A percentile compares a stretch with the other conserved stretches of the same genome.
Conservation (phyloP, 2,329 filamentous ascomycete genomes). For the Simplicillium aogashimaense region DNA sequence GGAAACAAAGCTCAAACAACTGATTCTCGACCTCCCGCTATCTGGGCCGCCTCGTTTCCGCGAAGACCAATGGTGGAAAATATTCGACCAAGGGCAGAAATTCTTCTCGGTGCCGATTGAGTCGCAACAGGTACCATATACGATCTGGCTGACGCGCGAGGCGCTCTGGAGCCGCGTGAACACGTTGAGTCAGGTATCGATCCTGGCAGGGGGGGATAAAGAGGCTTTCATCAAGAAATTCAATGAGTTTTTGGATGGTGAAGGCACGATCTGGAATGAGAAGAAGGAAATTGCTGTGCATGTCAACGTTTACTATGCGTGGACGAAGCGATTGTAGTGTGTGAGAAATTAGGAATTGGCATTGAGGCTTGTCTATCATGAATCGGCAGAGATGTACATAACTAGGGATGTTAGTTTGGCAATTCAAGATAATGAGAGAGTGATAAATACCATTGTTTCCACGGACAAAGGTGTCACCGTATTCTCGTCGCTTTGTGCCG, state of each 20-base stretch:
- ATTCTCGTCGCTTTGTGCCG: conserved; percentile 69
- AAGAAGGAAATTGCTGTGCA: conserved; percentile 54
- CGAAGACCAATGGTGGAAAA: conserved; percentile 50
- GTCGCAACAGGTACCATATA: conserved; percentile 44
- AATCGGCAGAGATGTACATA: conserved; percentile 62
- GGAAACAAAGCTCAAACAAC: conserved; percentile 52
- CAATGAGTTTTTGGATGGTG: conserved; percentile 40
- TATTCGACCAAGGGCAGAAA: conserved; percentile 45
- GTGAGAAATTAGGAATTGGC: neutral
- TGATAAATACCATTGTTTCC: conserved; percentile 75
- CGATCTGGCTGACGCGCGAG: conserved; percentile 46
- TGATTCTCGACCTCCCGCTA: conserved; percentile 38
- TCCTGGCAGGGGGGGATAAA: conserved; percentile 41
- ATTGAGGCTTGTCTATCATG: conserved; percentile 6
- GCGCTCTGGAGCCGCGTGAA: conserved; percentile 53
- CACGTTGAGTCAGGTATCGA: conserved; percentile 59
- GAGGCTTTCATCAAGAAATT: conserved; percentile 38
- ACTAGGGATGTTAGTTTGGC: conserved; percentile 29
- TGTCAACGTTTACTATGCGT: conserved; percentile 52
- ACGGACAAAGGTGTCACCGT: conserved; percentile 90
- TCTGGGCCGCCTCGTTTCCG: conserved; percentile 58
- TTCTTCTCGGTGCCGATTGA: conserved; percentile 54
- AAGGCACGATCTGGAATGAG: conserved; percentile 47
- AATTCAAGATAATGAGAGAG: neutral
- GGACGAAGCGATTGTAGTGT: conserved; percentile 40